A percentile compares a stretch with the other conserved stretches of the same genome.
Evolutionary conservation across 257 asterid genomes (phyloP).

Genomic region (Solanum raphanifolium): DNA sequence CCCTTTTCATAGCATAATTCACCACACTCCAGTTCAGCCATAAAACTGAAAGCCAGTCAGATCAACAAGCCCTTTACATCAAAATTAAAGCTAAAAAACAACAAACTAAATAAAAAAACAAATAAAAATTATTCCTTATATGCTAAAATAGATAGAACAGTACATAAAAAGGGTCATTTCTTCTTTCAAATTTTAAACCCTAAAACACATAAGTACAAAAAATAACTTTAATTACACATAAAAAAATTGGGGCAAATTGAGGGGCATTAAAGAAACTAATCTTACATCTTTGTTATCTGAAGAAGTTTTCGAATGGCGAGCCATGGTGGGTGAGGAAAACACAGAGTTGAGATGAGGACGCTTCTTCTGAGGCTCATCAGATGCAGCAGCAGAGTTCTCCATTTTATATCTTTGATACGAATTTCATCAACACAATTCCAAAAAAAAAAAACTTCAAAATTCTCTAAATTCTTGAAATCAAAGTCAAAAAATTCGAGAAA

Average conservation of each 20-base stretch:
- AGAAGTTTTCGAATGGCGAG: constrained; percentile 50
- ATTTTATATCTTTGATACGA: neutral
- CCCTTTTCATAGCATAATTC: neutral
- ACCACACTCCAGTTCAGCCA: neutral
- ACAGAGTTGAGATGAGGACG: constrained; percentile 48
- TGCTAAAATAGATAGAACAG: neutral
- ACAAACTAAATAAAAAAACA: neutral
- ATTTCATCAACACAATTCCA: neutral
- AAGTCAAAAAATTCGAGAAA: neutral
- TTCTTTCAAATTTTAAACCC: neutral
- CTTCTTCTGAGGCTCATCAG: constrained; percentile 60
- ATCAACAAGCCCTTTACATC: neutral
- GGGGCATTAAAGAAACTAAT: neutral
- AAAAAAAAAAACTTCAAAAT: neutral
- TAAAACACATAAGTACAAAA: neutral
- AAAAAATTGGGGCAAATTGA: neutral
- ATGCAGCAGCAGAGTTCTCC: constrained; percentile 18
- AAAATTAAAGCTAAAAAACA: neutral
- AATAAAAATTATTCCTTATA: neutral
- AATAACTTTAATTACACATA: neutral
- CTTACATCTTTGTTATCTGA: constrained; percentile 52
- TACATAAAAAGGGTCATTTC: neutral
- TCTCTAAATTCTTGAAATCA: neutral
- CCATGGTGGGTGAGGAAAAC: constrained; percentile 30
- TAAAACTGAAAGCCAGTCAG: neutral